Percentiles rank a stretch among this genome's conserved stretches.
Conservation (phyloP, 441 rosid species). For the Macaranga tanarius region DNA sequence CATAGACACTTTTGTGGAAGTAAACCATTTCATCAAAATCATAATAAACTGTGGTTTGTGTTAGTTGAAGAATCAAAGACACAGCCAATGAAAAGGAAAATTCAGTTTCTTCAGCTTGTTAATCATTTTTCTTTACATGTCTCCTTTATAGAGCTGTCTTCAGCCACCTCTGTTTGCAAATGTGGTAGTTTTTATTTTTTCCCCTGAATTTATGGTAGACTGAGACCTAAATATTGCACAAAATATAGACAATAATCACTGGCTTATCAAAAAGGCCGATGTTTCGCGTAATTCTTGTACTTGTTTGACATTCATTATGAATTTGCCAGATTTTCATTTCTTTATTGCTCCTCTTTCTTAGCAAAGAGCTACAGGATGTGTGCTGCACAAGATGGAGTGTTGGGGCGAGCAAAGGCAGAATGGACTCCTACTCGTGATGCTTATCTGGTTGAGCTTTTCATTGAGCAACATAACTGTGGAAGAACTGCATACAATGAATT, state of each 20-base stretch:
- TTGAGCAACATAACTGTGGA: conserved; percentile 35
- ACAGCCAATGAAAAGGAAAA: background rate
- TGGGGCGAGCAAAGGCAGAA: conserved; percentile 39
- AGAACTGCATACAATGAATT: conserved; percentile 40
- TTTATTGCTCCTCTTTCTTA: background rate
- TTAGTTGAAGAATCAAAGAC: background rate
- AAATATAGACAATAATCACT: background rate
- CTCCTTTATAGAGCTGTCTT: background rate
- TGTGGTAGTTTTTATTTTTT: background rate
- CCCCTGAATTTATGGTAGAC: background rate
- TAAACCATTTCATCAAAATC: background rate
- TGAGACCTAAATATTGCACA: background rate
- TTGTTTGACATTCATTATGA: background rate
- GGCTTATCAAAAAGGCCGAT: background rate
- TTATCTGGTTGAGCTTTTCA: conserved; percentile 36
- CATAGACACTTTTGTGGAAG: background rate
- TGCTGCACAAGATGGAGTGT: conserved; percentile 29
- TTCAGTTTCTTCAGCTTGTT: background rate
- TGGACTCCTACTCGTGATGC: conserved; percentile 45
- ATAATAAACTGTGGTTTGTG: background rate
- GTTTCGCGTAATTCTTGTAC: background rate
- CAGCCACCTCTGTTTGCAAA: background rate
- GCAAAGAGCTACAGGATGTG: conserved; percentile 24
- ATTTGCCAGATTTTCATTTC: background rate
- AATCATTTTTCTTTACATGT: too few species aligned